Evolutionary conservation across 345 rosid genomes (phyloP).

Genomic region (Ceriops zippeliana): DNA sequence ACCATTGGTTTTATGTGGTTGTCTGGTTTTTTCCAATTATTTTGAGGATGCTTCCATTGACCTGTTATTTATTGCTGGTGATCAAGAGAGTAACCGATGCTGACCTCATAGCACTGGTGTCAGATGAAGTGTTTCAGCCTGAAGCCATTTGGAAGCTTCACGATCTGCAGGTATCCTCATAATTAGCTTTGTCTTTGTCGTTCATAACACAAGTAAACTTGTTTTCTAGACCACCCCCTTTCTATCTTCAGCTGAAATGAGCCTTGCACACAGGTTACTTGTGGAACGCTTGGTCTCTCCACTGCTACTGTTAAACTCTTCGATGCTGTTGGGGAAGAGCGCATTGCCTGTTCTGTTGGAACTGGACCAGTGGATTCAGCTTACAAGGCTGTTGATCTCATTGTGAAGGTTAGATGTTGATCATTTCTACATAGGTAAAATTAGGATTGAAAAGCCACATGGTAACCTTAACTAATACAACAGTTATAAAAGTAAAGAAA

Average conservation of each 20-base stretch:
- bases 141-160: conserved; percentile 71
- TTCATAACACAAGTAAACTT: not conserved
- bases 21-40: not conserved
- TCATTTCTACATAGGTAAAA: not conserved
- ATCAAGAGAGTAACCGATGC: conserved; percentile 81
- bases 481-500: not conserved
- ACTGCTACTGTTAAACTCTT: conserved; percentile 90
- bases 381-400: conserved; percentile 89
- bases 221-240: not conserved
- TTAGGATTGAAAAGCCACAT: not conserved
- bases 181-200: conserved; percentile 1
- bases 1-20: not conserved
- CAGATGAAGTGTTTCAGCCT: conserved; percentile 98
- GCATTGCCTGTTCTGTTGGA: conserved; percentile 78
- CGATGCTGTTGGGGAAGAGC: conserved; percentile 60
- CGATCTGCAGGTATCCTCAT: conserved; percentile 67
- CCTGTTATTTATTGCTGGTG: conserved; percentile 20
- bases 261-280: conserved; percentile 58
- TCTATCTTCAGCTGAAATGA: conserved; percentile 2
- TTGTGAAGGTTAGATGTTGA: conserved; percentile 55
- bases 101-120: conserved; percentile 79
- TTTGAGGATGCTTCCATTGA: conserved; percentile 15
- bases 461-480: not conserved
- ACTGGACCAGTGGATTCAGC: conserved; percentile 96
- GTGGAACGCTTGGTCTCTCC: conserved; percentile 88